Evolutionary conservation across 805 yeast genomes (phyloP), one percentile per base, ranked within the genome.

Genomic region (Yarrowia osloensis): DNA sequence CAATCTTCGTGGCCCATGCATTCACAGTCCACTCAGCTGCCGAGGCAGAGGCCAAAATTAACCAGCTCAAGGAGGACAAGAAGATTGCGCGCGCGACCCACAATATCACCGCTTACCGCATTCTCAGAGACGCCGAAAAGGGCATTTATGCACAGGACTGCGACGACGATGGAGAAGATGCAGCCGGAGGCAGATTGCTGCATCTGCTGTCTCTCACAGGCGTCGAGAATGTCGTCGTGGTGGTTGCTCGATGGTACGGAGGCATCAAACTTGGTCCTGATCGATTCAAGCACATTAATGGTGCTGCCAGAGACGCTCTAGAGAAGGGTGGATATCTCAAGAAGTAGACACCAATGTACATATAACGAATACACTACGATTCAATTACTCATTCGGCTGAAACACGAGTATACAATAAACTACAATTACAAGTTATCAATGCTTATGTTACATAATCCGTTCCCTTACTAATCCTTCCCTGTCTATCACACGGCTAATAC

Each of bases 91-190:
- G 83, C 69, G 88, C 97, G 0, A 75, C 83, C 0, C 98, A 94
- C 76, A 88, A 88, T 69, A 95, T 95, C 87, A 84, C 86, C 17
- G 95, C 97, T 0, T 93, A 94, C 88, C 80, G 98, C 70, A 88
- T 95, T 3, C 81, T 81, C 67, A 75, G 82, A n/a, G 76, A 74
- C 0, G 49, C 63, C 19, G 63, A 40, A 7, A 78, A 78, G 29
- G 90, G 87, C 0, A 83, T 86, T 0, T 81, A 83, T 40, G 83
- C 81, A 57, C 95, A 90, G 72, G 98, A 95, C 72, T 92, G 90
- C 72, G 98, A 95, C 74, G 98, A 95, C 75, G 99, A 94, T 74
- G 99, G 99, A 2, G 99, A 95, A 74, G 83, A 96, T 0, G 98
- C 98, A 0, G 97, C 98, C 0, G 99, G 99, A 11, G 86, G 93